phyloP scores from a whole-genome alignment of 768 basidiomycete genomes.

The Sporobolomyces roseus region DNA sequence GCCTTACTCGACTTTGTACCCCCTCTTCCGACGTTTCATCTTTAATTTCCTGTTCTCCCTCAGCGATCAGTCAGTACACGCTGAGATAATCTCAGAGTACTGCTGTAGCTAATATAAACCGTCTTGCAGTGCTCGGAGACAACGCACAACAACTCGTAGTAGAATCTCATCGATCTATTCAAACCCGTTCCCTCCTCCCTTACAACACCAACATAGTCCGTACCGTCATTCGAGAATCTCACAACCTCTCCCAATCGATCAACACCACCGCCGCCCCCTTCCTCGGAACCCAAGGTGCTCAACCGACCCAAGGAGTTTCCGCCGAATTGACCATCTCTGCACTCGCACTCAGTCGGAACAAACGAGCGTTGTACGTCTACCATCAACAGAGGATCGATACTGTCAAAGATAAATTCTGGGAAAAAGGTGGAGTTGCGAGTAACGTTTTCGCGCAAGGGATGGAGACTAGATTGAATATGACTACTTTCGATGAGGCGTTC shows the following conservation, averaged over 20 bases:
- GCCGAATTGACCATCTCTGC: constrained; percentile 73
- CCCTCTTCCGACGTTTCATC: no score
- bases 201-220: constrained; percentile 88
- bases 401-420: constrained; percentile 84
- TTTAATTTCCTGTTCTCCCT: no score
- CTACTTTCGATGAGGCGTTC: constrained; percentile 35
- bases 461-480: constrained; percentile 37
- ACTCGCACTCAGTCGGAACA: constrained; percentile 84
- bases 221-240: constrained; percentile 81
- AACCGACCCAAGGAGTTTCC: constrained; percentile 18
- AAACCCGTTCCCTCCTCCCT: constrained; percentile 77
- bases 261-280: constrained; percentile 28
- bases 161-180: constrained; percentile 78
- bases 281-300: constrained; percentile 18
- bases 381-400: constrained; percentile 79
- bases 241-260: constrained; percentile 60
- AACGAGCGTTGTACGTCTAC: constrained; percentile 91
- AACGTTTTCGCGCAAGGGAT: constrained; percentile 66
- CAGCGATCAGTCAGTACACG: no score
- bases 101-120: neutral
- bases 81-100: no score
- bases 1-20: no score
- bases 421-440: constrained; percentile 80
- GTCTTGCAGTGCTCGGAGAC: constrained; percentile 56
- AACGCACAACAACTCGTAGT: constrained; percentile 79